Conservation (phyloP, 1,284 basidiomycete genomes). For the Fistulina hepatica region DNA sequence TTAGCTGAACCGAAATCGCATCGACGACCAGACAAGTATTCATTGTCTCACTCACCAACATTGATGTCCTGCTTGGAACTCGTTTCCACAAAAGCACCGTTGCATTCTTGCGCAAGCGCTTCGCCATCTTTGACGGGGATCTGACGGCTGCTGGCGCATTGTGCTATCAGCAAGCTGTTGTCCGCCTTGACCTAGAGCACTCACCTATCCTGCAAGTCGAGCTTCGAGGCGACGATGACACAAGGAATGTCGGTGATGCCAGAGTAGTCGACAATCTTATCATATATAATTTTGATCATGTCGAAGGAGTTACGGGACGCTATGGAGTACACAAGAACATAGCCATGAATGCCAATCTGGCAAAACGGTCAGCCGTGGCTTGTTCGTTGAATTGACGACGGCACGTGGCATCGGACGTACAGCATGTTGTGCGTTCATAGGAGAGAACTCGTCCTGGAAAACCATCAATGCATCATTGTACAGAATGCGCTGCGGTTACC, state of each 20-base stretch:
- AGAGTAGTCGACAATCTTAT: constrained; percentile 94
- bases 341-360: constrained; percentile 40
- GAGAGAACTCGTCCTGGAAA: constrained; percentile 38
- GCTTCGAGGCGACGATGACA: constrained; percentile 94
- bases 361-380: no score
- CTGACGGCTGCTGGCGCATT: constrained; percentile 60
- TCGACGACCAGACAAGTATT: background rate
- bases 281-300: constrained; percentile 90
- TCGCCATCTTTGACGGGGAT: constrained; percentile 71
- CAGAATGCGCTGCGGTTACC: constrained; percentile 16
- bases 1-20: no score
- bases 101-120: constrained; percentile 63
- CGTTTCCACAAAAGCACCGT: constrained; percentile 78
- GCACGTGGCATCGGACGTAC: no score
- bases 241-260: constrained; percentile 86
- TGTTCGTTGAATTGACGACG: no score
- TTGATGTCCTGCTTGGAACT: constrained; percentile 84
- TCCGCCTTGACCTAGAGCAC: constrained; percentile 23
- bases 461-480: background rate
- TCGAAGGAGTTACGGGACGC: constrained; percentile 88
- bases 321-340: constrained; percentile 81
- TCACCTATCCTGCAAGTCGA: constrained; percentile 70
- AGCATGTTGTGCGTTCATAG: constrained; percentile 36
- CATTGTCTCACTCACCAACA: constrained; percentile 54
- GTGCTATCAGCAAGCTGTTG: no score